A percentile compares a stretch with the other conserved stretches of the same genome.
These are phyloP conservation scores for Aspergillus ostianus DNA, from an alignment of 495 filamentous ascomycete species.

Conservation along the genomic window DNA sequence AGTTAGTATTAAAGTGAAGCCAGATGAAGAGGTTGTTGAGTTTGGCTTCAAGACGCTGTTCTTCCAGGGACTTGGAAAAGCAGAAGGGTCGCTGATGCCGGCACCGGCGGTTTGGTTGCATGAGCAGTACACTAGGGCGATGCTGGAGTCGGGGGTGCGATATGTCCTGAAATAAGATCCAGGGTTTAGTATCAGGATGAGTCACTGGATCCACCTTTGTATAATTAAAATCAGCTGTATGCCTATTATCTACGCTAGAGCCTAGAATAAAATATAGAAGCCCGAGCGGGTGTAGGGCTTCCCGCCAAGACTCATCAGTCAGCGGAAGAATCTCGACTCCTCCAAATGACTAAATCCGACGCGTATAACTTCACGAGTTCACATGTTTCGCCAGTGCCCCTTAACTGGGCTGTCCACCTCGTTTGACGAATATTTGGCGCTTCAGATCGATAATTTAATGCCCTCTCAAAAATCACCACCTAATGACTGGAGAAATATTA, in stretches of 20 bases:
- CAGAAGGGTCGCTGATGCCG: constrained; percentile 42
- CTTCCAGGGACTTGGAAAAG: constrained; percentile 44
- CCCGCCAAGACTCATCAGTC: neutral
- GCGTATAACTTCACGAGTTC: neutral
- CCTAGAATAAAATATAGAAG: neutral
- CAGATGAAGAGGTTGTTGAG: constrained; percentile 47
- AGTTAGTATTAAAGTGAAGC: constrained; percentile 51
- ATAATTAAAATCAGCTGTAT: neutral
- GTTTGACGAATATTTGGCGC: neutral
- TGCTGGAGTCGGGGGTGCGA: constrained; percentile 15
- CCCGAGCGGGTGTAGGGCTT: neutral
- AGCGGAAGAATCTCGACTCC: neutral
- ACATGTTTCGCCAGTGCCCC: neutral
- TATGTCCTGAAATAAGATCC: neutral
- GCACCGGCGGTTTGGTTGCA: constrained; percentile 50
- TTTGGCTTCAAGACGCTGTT: constrained; percentile 59
- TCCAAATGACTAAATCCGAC: neutral
- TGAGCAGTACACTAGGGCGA: constrained; percentile 20
- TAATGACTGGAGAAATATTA: neutral
- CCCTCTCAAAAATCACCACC: neutral
- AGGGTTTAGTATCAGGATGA: neutral
- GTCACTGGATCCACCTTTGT: neutral
- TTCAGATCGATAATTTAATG: neutral
- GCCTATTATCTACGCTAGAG: no score
- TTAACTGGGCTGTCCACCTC: neutral